Percentiles rank a stretch among this genome's conserved stretches.
Evolutionary conservation across 352 stramenopile genomes (phyloP).

Genomic region (Phytopythium ostracodes): DNA sequence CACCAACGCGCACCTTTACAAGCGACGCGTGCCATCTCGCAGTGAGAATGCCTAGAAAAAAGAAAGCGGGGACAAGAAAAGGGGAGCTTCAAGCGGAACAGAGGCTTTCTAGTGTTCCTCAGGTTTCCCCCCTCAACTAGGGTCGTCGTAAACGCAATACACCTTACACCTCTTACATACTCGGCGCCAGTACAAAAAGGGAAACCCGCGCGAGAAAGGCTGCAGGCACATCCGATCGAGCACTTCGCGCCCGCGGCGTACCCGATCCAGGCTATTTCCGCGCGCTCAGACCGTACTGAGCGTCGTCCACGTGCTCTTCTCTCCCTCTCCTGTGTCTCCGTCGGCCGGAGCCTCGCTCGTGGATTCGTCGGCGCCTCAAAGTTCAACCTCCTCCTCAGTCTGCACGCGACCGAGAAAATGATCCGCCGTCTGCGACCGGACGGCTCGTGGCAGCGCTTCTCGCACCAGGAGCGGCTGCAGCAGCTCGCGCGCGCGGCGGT

Average conservation of each 20-base stretch:
- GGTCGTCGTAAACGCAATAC: no score
- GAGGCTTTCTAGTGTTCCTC: background rate
- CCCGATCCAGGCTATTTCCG: conserved; percentile 2
- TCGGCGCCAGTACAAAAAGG: no score
- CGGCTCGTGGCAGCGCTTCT: conserved; percentile 1
- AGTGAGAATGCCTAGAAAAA: no score
- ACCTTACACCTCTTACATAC: no score
- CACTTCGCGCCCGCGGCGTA: background rate
- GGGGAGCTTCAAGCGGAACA: background rate
- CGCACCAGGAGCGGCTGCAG: background rate
- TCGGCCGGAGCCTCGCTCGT: no score
- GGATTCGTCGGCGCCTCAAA: no score
- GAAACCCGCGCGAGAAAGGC: no score
- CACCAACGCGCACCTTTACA: background rate
- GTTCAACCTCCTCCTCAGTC: background rate
- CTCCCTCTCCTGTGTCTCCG: no score
- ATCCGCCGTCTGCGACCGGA: conserved; percentile 6
- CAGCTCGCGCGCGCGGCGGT: background rate
- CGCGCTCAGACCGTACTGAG: background rate
- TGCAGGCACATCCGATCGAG: no score
- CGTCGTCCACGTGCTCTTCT: no score
- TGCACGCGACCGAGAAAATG: background rate
- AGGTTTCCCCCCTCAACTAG: no score
- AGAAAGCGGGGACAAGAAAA: background rate
- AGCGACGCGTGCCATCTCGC: background rate